Base-by-base conservation (phyloP, 495 filamentous ascomycete species). In the Penicillium crystallinum region DNA sequence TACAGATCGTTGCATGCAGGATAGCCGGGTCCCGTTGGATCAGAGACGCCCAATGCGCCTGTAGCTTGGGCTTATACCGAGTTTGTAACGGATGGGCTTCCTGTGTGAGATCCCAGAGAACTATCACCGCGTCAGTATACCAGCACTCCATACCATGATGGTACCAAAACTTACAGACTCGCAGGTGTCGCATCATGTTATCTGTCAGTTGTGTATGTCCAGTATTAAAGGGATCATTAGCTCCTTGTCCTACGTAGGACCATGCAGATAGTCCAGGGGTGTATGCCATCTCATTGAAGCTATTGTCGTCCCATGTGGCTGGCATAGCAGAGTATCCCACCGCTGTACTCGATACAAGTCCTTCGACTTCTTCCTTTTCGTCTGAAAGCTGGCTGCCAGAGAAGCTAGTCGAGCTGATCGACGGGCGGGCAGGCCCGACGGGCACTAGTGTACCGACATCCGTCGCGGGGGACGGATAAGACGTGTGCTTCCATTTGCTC, bases 401-500 rank as follows among this genome's bases (percentile, higher is more conserved):
- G 1, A 58, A 51, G 4, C 58, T 49, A n/a, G 64, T 30, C 19
- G 55, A 27, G 6, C 55, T 44, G 1, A 62, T 41, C 5, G 60
- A 56, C 14, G 25, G 15, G 11, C 29, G 29, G 14, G 45, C 23
- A 39, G 59, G 41, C 2, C 42, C 46, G 7, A 56, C 37, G 11
- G 59, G 48, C n/a, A 49, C 56, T 12, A 63, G 40, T 4, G 53
- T 36, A 38, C 58, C 63, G 8, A 64, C 50, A 0, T 61, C 52
- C 12, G 64, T 67, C 43, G 69, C 65, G 7, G 64, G 63, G 0
- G 71, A 64, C 47, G 69, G 69, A 38, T 68, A 77, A 41, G 71
- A 65, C 38, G 74, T 51, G n/a, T 72, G 66, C 33, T 74, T 74
- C 63, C 65, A 75, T 54, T 77, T 74, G 56, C 59, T 66, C 41